Evolutionary conservation across 2,329 filamentous ascomycete genomes (phyloP).

Genomic region (Aspergillus sp.): DNA sequence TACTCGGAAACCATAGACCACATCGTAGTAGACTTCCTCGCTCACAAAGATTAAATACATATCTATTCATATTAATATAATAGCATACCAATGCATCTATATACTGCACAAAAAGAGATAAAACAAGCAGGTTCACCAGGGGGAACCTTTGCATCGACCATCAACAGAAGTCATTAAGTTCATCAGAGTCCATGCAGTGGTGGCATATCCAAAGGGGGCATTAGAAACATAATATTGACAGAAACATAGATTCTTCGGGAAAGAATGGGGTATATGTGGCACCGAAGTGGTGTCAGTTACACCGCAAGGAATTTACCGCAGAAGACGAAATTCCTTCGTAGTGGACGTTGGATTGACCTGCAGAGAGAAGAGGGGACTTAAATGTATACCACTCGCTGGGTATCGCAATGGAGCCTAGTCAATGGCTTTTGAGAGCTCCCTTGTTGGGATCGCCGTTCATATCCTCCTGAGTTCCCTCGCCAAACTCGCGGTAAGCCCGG

Average conservation of each 20-base stretch:
- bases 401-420: slow-evolving; percentile 6
- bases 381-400: not conserved
- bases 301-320: not conserved
- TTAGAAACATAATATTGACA: slow-evolving; percentile 13
- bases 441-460: slow-evolving; percentile 17
- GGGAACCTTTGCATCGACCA: slow-evolving; percentile 10
- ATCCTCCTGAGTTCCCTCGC: slow-evolving; percentile 20
- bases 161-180: slow-evolving; percentile 18
- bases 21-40: too few species aligned
- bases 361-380: not conserved
- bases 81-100: slow-evolving; percentile 14
- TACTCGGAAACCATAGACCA: too few species aligned
- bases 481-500: slow-evolving; percentile 36
- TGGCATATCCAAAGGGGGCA: slow-evolving; percentile 15
- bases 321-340: not conserved
- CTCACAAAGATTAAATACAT: not conserved
- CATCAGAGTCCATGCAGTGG: slow-evolving; percentile 10
- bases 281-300: not conserved
- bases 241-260: slow-evolving; percentile 4
- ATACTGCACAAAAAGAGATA: slow-evolving; percentile 1
- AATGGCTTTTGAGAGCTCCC: slow-evolving; percentile 20
- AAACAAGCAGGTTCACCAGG: slow-evolving; percentile 1
- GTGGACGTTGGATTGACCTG: not conserved
- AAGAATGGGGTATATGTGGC: not conserved
- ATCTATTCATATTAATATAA: slow-evolving; percentile 18